Conservation (phyloP, 352 stramenopile genomes). For the Thraustochytrium sp. region DNA sequence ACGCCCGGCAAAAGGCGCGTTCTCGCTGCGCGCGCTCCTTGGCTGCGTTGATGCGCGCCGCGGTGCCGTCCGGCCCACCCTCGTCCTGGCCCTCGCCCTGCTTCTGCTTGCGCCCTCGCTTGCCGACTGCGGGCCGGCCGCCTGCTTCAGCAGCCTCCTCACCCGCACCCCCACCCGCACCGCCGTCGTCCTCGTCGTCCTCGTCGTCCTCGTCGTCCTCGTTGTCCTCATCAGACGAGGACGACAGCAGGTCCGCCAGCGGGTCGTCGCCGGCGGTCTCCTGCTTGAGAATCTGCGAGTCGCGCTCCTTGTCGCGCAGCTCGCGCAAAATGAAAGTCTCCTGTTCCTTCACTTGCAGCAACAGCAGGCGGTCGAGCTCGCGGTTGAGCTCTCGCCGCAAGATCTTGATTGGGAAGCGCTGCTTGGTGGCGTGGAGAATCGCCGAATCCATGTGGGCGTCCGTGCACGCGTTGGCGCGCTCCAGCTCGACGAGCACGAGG, state of each 20-base stretch:
- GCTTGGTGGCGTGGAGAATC: constrained; percentile 74
- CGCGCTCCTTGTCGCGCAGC: not conserved
- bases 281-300: not conserved
- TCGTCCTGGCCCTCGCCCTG: not conserved
- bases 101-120: too few relatives aligned
- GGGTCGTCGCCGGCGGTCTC: not conserved
- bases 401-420: constrained; percentile 79
- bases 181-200: not conserved
- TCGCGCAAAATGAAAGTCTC: constrained; percentile 40
- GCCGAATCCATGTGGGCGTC: constrained; percentile 80
- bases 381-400: constrained; percentile 79
- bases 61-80: not conserved
- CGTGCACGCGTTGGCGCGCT: constrained; percentile 71
- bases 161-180: not conserved
- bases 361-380: constrained; percentile 77
- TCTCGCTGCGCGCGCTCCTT: not conserved
- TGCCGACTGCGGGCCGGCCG: too few relatives aligned
- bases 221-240: not conserved
- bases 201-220: not conserved
- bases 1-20: not conserved
- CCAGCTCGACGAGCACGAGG: constrained; percentile 76
- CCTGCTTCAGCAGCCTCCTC: too few relatives aligned
- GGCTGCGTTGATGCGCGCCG: not conserved
- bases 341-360: constrained; percentile 65
- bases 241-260: not conserved